Base-by-base conservation (phyloP, 768 basidiomycete species). In the Panus rudis region DNA sequence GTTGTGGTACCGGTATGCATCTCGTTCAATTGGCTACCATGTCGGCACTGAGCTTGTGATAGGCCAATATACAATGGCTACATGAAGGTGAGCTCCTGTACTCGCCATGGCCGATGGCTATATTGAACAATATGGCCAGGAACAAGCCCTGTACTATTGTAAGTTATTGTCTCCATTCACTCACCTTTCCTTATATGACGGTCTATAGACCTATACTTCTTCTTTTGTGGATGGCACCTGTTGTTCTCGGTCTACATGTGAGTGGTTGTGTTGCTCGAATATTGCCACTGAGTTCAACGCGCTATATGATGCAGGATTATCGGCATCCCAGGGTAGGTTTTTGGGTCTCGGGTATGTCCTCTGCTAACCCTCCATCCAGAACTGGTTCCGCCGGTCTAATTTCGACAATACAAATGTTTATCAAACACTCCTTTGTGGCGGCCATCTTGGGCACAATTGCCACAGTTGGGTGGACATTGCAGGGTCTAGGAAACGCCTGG, bases 1-100 rank as follows among this genome's bases (percentile, higher is more conserved):
- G 48, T 72, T 92, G 49, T 97, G 94, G 94, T 99, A 94, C 63
- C 79, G 92, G 88, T 86, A 50, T 56, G 84, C 60, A 19, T 26
- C 28, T 25, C 19, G 24, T 30, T 25, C 20, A n/a, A 37, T 23
- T 48, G 51, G 39, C 39, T 31, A 41, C 26, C 35, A 37, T 39
- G 39, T 41, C 40, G 42, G 48, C 40, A 41, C 52, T 44, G 13
- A 48, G 47, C 42, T 22, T 42, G 39, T 25, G 23, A 13, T 56
- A 91, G 91, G 56, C 93, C 94, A 13, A 88, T 93, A 59, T 98
- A 98, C 70, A 93, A 96, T 55, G 93, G 89, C 42, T 94, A 91
- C 70, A 90, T 92, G 82, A 94, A 96, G 77, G 93, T 84, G 56
- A 59, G 70, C 44, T n/a, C 57, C 41, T 27, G 32, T 31, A 21